Base-by-base conservation (phyloP, 148 eudicot species). In the Rhododendron henanense region DNA sequence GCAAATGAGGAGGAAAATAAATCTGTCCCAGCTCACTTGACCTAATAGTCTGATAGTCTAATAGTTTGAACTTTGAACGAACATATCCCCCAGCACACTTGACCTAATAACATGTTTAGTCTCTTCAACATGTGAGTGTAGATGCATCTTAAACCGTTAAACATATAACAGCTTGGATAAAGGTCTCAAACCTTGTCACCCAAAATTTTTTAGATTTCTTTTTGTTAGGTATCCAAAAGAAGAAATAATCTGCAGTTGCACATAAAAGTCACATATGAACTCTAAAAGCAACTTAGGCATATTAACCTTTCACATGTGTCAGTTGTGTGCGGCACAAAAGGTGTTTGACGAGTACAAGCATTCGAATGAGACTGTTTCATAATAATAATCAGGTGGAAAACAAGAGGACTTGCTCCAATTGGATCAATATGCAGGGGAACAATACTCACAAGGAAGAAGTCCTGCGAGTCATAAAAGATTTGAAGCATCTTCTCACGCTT, bases 401-500 rank as follows among this genome's bases (percentile, higher is more conserved):
- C 15, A 44, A 1, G 16, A n/a, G 16, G 25, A 69, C 28, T 41
- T 13, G 37, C 23, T 83, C 13, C 55, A 69, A 23, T 28, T 83
- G 13, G 57, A 83, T 14, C 35, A 83, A 67, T 19, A 47, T 67
- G 39, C 41, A 47, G 80, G 14, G 33, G 23, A n/a, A 48, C 4
- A 81, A 74, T 88, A 91, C 99, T 95, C 90, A 96, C 99, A 80
- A 96, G 98, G 92, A 85, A 96, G 92, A 96, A 96, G 84, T 94
- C 96, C 87, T 96, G 99, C 18, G 97, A 96, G 11, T 96, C 98
- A 45, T 95, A 96, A 84, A 96, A 96, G 51, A 96, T 95, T 86
- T 96, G 99, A 76, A 96, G 96, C 91, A 96, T 93, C 92, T 90
- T 96, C 91, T 96, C 99, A 28, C 98, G 98, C 90, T 96, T 96